These are phyloP conservation scores for Trypanosomatidae sp. DNA, from an alignment of 208 protist genomes.

Conservation along the genomic window DNA sequence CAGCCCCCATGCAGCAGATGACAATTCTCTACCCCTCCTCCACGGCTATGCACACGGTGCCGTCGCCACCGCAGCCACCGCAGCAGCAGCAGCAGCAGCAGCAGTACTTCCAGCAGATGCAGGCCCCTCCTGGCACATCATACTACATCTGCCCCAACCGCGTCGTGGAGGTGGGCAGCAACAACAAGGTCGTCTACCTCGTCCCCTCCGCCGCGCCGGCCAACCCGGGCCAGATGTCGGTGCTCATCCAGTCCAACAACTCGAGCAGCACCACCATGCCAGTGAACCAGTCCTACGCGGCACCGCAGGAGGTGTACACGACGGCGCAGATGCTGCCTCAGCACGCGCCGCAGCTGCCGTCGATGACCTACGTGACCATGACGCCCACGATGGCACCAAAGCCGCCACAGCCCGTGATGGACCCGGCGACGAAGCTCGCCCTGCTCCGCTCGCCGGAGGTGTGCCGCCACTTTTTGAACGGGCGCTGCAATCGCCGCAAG, in stretches of 20 bases:
- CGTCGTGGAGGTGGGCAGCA: too few species aligned
- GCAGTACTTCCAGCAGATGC: too few species aligned
- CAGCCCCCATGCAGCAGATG: too few species aligned
- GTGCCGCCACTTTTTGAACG: constrained; percentile 59
- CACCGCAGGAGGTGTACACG: constrained; percentile 2
- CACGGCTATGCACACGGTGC: too few species aligned
- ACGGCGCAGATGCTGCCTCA: constrained; percentile 14
- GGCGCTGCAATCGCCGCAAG: constrained; percentile 67
- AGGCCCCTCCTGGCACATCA: too few species aligned
- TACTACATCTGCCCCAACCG: too few species aligned
- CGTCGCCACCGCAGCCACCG: background rate
- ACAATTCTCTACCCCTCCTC: too few species aligned
- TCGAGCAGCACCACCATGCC: too few species aligned
- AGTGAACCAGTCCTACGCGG: background rate
- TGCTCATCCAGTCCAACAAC: constrained; percentile 16
- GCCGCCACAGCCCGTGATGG: background rate
- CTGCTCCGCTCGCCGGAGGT: constrained; percentile 20
- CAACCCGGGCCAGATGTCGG: constrained; percentile 6
- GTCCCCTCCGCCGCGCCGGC: background rate
- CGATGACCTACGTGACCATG: background rate
- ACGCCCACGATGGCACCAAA: too few species aligned
- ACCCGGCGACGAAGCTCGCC: constrained; percentile 10
- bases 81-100: constrained; percentile 7
- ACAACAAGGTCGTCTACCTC: constrained; percentile 17
- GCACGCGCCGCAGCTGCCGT: background rate